phyloP scores from a whole-genome alignment of 1,284 basidiomycete species.

The Butyriboletus appendiculatus region DNA sequence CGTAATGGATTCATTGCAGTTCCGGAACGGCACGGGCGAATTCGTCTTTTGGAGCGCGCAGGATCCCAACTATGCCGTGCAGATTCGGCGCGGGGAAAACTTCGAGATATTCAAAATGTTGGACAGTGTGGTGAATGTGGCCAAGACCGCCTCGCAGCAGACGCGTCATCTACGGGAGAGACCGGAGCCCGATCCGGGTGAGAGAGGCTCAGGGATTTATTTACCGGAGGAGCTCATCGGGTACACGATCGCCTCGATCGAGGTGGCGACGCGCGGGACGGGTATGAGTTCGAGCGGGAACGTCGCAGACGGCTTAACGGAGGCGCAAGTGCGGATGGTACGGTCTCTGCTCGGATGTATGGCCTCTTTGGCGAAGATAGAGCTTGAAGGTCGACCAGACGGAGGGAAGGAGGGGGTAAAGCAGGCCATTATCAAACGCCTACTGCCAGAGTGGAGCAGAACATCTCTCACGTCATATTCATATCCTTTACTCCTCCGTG shows the following conservation, averaged over 20 bases:
- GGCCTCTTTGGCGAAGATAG: slow-evolving; percentile 64
- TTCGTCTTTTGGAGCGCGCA: slow-evolving; percentile 85
- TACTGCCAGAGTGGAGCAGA: slow-evolving; percentile 89
- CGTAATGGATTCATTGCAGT: slow-evolving; percentile 66
- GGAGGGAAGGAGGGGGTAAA: slow-evolving; percentile 72
- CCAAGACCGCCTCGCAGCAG: slow-evolving; percentile 72
- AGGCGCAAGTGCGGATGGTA: slow-evolving; percentile 76
- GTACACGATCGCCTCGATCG: slow-evolving; percentile 84
- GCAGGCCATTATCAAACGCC: slow-evolving; percentile 84
- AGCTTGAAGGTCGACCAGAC: slow-evolving; percentile 66
- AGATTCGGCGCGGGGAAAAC: slow-evolving; percentile 52
- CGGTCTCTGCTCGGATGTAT: slow-evolving; percentile 74
- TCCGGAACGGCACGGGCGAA: slow-evolving; percentile 77
- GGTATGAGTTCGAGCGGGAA: slow-evolving; percentile 45
- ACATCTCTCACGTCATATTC: slow-evolving; percentile 72
- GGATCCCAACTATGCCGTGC: slow-evolving; percentile 64
- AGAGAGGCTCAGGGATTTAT: slow-evolving; percentile 79
- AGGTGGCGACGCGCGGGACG: slow-evolving; percentile 77
- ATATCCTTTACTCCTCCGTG: slow-evolving; percentile 80
- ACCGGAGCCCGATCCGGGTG: slow-evolving; percentile 67
- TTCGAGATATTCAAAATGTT: slow-evolving; percentile 73
- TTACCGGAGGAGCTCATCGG: slow-evolving; percentile 89
- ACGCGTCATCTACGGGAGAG: slow-evolving; percentile 74
- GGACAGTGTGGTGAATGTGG: slow-evolving; percentile 71
- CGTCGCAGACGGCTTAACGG: slow-evolving; percentile 75